A percentile compares a stretch with the other conserved stretches of the same genome.
phyloP scores from a whole-genome alignment of 805 yeast genomes.

The Yamadazyma scolyti region DNA sequence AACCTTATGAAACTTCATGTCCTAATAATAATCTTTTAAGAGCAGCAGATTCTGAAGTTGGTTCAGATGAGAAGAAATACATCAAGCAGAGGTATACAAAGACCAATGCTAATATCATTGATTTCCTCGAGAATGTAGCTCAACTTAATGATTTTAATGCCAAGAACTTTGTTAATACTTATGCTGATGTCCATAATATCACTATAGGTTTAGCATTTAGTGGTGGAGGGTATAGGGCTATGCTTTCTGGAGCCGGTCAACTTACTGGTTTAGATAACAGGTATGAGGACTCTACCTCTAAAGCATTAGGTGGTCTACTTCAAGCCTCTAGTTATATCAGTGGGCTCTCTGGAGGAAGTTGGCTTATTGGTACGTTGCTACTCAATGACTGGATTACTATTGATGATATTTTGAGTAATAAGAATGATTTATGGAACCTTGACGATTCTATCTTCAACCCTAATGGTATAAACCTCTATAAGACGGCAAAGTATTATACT shows the following conservation, averaged over 20 bases:
- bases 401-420: constrained; percentile 21
- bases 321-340: constrained; percentile 36
- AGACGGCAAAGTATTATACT: constrained; percentile 48
- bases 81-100: constrained; percentile 19
- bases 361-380: constrained; percentile 36
- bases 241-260: constrained; percentile 41
- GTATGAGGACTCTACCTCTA: constrained; percentile 20
- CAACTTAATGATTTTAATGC: constrained; percentile 32
- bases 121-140: constrained; percentile 26
- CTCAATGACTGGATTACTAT: constrained; percentile 35
- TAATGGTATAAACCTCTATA: constrained; percentile 57
- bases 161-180: constrained; percentile 19
- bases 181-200: constrained; percentile 21
- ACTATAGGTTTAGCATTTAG: constrained; percentile 20
- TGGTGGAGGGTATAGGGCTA: constrained; percentile 38
- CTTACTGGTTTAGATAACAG: constrained; percentile 37
- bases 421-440: constrained; percentile 60
- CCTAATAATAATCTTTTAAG: constrained; percentile 24
- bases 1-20: constrained; percentile 27
- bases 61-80: constrained; percentile 23
- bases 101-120: constrained; percentile 25
- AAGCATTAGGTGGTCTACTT: constrained; percentile 38
- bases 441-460: constrained; percentile 57
- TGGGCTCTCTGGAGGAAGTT: constrained; percentile 41
- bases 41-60: constrained; percentile 22